phyloP scores from a whole-genome alignment of 306 rosid species.

The Urtica urens region DNA sequence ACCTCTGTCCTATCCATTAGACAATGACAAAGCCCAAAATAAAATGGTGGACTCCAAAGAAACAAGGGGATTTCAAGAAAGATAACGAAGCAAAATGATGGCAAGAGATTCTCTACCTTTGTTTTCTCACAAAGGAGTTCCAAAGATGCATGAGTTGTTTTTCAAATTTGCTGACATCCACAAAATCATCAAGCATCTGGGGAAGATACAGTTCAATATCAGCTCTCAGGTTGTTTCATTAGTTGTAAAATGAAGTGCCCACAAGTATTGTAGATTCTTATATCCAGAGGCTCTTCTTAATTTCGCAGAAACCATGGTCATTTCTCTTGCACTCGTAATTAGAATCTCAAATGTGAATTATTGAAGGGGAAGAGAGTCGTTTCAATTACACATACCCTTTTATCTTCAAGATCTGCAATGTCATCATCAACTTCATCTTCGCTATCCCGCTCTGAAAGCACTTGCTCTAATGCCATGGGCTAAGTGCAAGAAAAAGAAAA shows the following conservation, averaged over 20 bases:
- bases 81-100: conserved; percentile 10
- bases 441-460: conserved; percentile 75
- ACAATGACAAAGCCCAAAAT: background rate
- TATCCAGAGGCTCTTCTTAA: no score
- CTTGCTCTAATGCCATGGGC: conserved; percentile 91
- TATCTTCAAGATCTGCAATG: conserved; percentile 92
- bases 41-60: background rate
- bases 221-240: conserved; percentile 7
- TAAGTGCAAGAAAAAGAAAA: conserved; percentile 21
- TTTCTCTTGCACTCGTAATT: conserved; percentile 9
- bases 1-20: no score
- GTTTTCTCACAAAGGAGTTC: conserved; percentile 91
- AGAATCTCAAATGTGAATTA: conserved; percentile 19
- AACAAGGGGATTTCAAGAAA: background rate
- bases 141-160: conserved; percentile 97
- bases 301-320: no score
- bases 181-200: conserved; percentile 99
- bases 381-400: conserved; percentile 51
- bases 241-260: no score
- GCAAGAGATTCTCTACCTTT: conserved; percentile 43
- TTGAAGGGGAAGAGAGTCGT: background rate
- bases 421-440: conserved; percentile 92
- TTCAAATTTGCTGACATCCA: conserved; percentile 91
- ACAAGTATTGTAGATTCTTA: no score
- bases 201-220: conserved; percentile 24